Percentiles rank a stretch among this genome's conserved stretches.
These are phyloP conservation scores for Ceriops decandra DNA, from an alignment of 345 rosid genomes.

Conservation along the genomic window DNA sequence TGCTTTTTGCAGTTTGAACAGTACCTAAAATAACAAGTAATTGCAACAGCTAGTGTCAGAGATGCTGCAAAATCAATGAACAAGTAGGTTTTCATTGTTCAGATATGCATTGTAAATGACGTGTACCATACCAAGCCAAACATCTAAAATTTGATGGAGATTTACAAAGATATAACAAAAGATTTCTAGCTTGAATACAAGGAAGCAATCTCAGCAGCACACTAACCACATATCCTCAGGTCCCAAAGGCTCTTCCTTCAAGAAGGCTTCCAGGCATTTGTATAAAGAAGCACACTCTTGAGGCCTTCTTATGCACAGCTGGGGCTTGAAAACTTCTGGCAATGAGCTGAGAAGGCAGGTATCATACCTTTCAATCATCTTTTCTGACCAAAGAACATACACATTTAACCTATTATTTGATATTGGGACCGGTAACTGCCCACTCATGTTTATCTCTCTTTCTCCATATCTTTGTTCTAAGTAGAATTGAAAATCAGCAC, in stretches of 20 bases:
- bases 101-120: background rate
- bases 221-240: constrained; percentile 36
- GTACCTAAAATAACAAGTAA: constrained; percentile 18
- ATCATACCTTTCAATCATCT: constrained; percentile 21
- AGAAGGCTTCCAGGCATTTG: constrained; percentile 28
- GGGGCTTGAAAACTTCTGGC: constrained; percentile 22
- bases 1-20: constrained; percentile 29
- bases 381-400: constrained; percentile 16
- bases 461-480: background rate
- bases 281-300: constrained; percentile 28
- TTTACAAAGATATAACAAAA: too few species aligned
- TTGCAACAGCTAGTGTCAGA: constrained; percentile 1
- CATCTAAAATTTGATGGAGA: background rate
- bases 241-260: constrained; percentile 30
- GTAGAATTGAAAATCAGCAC: constrained; percentile 39
- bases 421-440: constrained; percentile 1
- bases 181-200: background rate
- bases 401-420: background rate
- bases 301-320: constrained; percentile 9
- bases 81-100: background rate
- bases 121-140: background rate
- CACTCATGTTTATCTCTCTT: constrained; percentile 20
- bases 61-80: background rate
- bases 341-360: constrained; percentile 20
- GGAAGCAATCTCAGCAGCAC: background rate